Evolutionary conservation across 768 basidiomycete species (phyloP), one percentile per base, ranked within the genome.

Genomic region (Agrocybe chaxingu): DNA sequence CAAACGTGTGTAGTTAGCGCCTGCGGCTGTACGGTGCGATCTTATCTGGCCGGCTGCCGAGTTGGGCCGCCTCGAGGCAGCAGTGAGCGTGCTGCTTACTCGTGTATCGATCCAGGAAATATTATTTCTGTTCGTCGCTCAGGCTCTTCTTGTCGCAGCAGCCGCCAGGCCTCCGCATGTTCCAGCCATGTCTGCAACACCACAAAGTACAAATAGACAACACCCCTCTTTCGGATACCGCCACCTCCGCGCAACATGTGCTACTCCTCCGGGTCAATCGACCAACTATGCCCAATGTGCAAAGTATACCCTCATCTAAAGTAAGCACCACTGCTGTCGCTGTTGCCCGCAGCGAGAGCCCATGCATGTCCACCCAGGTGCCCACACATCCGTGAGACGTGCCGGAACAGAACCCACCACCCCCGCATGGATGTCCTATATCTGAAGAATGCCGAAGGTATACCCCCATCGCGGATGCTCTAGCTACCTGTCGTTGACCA

Each of bases 401-500:
- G 89, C 71, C 78, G 82, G 58, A 91, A 92, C 68, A 79, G 86
- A 57, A 68, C 76, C 16, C 68, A 75, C 44, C 90, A 92, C 66
- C 90, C 90, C 45, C 80, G 84, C 57, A 79, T 82, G 65, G 88
- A 91, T 62, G 81, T 92, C 52, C 75, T 86, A 34, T 88, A 80
- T 66, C 77, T 92, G 61, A 89, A 81, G 75, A 92, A 92, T 62
- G 88, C 90, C n/a, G 90, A 92, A 78, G 87, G 89, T 89, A 62
- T 54, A 70, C 70, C 55, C 48, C 59, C 42, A 53, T 50, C 51
- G 48, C 36, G 30, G 31, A 45, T 42, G 43, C 53, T 51, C 31
- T 24, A 45, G 42, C n/a, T 48, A 13, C 45, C 35, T 48, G 34
- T 37, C 35, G 9, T 50, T 41, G 50, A 47, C 58, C 48, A 59